phyloP scores from a whole-genome alignment of 2,329 filamentous ascomycete genomes.

The Macroventuria anomochaeta region DNA sequence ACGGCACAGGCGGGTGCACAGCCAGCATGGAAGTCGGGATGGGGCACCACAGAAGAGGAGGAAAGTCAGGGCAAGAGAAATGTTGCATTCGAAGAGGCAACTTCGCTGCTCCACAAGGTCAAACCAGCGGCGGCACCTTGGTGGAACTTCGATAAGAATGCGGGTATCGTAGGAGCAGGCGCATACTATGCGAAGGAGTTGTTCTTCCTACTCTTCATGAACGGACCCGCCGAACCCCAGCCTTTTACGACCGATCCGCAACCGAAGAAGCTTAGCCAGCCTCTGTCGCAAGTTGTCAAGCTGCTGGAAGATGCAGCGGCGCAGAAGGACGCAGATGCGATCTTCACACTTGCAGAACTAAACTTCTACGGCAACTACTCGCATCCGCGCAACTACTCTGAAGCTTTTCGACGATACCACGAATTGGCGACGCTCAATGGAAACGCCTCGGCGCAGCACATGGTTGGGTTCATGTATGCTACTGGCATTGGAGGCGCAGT shows the following conservation, averaged over 20 bases:
- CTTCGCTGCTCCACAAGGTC: slow-evolving; percentile 50
- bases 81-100: slow-evolving; percentile 49
- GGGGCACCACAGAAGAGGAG: slow-evolving; percentile 24
- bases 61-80: slow-evolving; percentile 27
- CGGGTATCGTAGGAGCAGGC: slow-evolving; percentile 63
- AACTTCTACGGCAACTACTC: slow-evolving; percentile 97
- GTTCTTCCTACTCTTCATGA: slow-evolving; percentile 70
- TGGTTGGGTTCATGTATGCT: slow-evolving; percentile 94
- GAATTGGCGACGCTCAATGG: slow-evolving; percentile 77
- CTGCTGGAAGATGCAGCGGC: slow-evolving; percentile 66
- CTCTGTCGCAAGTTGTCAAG: slow-evolving; percentile 64
- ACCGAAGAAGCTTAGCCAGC: slow-evolving; percentile 55
- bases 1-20: slow-evolving; percentile 25
- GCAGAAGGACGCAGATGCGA: slow-evolving; percentile 74
- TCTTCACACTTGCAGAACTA: slow-evolving; percentile 89
- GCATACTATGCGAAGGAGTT: slow-evolving; percentile 68
- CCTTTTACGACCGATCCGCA: slow-evolving; percentile 48
- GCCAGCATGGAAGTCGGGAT: slow-evolving; percentile 30
- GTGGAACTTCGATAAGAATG: slow-evolving; percentile 57
- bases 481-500: slow-evolving; percentile 86
- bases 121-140: slow-evolving; percentile 49
- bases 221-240: slow-evolving; percentile 60
- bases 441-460: slow-evolving; percentile 92
- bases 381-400: slow-evolving; percentile 79
- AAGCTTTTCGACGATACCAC: slow-evolving; percentile 82